Conservation (phyloP, 2,329 filamentous ascomycete species). For the Stylonectria norvegica region DNA sequence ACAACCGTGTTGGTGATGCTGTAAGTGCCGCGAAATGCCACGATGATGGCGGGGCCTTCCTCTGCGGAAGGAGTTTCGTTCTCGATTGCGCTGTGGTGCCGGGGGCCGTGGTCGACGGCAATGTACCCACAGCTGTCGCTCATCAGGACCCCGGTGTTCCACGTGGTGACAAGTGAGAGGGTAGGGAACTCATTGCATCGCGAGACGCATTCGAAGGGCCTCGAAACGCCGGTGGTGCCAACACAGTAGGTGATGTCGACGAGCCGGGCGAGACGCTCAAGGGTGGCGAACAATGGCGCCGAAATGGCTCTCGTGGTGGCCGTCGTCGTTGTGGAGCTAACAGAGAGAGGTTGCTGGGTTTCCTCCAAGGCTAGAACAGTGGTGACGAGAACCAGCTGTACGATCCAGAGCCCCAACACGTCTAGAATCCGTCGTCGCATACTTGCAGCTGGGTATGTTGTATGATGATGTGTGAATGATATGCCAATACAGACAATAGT, state of each 20-base stretch:
- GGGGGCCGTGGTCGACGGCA: slow-evolving; percentile 67
- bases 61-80: slow-evolving; percentile 7
- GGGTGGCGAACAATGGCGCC: slow-evolving; percentile 65
- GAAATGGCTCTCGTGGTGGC: slow-evolving; percentile 44
- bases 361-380: slow-evolving; percentile 10
- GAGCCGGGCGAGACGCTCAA: slow-evolving; percentile 84
- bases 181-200: slow-evolving; percentile 79
- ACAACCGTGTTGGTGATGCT: slow-evolving; percentile 87
- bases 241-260: slow-evolving; percentile 96
- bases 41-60: slow-evolving; percentile 55
- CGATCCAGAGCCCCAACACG: slow-evolving; percentile 9
- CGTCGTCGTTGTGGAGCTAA: background rate
- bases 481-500: no score
- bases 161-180: slow-evolving; percentile 77
- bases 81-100: slow-evolving; percentile 9
- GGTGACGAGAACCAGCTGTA: slow-evolving; percentile 18
- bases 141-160: slow-evolving; percentile 84
- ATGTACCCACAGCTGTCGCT: slow-evolving; percentile 94
- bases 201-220: slow-evolving; percentile 81
- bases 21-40: slow-evolving; percentile 93
- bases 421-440: slow-evolving; percentile 10
- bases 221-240: slow-evolving; percentile 73
- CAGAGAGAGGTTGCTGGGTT: slow-evolving; percentile 10
- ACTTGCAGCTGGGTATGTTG: background rate
- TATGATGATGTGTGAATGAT: slow-evolving; percentile 2